Base-by-base conservation (phyloP, 129 eudicot species). In the Smallanthus sonchifolius region DNA sequence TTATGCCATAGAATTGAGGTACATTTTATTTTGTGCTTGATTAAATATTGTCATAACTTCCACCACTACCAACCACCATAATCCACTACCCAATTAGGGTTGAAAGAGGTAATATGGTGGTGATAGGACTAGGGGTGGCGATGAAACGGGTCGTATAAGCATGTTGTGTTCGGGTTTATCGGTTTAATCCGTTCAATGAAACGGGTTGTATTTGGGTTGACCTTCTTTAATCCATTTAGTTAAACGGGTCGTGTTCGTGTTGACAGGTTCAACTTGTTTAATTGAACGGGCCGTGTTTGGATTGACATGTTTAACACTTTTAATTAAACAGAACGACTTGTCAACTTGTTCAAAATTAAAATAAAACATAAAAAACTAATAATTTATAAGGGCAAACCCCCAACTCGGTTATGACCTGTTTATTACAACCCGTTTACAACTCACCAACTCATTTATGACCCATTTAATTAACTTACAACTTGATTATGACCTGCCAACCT, bases 41-140 rank as follows among this genome's bases (percentile, higher is more conserved):
- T 51, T 49, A 39, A 40, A 28, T 76, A 47, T 20, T 2, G 55
- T 63, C 72, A 48, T 10, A 15, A 72, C 42, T 57, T 5, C 17
- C 44, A 65, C 49, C 36, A 7, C 13, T 47, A 49, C 13, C 68
- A 8, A 15, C 80, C 69, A 55, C 69, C 60, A 42, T 30, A 30
- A 55, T 11, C 68, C 67, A 56, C 48, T 66, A 30, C 45, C 59
- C 7, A 11, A 2, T 62, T 34, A 56, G 30, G 54, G 44, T 54
- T 55, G 47, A 30, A 42, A n/a, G 65, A 72, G 70, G 77, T 15
- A 24, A 11, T 35, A 47, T 73, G 75, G 76, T 39, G 79, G 68
- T 74, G 83, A 83, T 64, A 64, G 47, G 51, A 82, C 56, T 30
- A 11, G 5, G 17, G 38, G 16, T 20, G 36, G 20, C 7, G 17